Evolutionary conservation across 495 filamentous ascomycete species (phyloP).

Genomic region (Cenococcum geophilum): DNA sequence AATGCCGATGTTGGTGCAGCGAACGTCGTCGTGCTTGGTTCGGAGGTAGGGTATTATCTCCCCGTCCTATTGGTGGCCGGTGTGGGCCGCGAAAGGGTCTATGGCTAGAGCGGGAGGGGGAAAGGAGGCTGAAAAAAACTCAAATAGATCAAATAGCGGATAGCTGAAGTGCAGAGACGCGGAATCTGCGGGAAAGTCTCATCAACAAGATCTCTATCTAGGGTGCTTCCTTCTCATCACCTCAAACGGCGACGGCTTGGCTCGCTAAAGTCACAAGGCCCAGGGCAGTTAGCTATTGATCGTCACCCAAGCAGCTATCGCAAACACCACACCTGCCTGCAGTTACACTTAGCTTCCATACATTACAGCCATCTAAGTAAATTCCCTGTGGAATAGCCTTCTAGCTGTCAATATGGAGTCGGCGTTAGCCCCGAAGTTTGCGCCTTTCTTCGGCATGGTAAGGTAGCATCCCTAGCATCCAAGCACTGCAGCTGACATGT

Average conservation of each 20-base stretch:
- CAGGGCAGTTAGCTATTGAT: neutral
- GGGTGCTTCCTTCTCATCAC: neutral
- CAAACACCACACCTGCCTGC: conserved; percentile 1
- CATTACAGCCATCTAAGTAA: neutral
- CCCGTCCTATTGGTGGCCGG: neutral
- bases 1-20: neutral
- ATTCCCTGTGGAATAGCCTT: neutral
- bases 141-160: neutral
- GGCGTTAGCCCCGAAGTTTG: conserved; percentile 77
- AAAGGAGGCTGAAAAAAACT: neutral
- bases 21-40: neutral
- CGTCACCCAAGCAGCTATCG: neutral
- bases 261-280: neutral
- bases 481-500: conserved; percentile 30
- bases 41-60: conserved; percentile 1
- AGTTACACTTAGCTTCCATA: neutral
- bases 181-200: neutral
- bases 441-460: conserved; percentile 97
- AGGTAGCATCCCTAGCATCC: conserved; percentile 34
- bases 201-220: neutral
- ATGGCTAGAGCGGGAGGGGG: neutral
- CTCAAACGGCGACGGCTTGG: conserved; percentile 1
- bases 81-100: neutral
- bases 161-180: neutral
- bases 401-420: conserved; percentile 50